Evolutionary conservation across 768 basidiomycete genomes (phyloP), one percentile per base, ranked within the genome.

Genomic region (Leccinellum albellum): DNA sequence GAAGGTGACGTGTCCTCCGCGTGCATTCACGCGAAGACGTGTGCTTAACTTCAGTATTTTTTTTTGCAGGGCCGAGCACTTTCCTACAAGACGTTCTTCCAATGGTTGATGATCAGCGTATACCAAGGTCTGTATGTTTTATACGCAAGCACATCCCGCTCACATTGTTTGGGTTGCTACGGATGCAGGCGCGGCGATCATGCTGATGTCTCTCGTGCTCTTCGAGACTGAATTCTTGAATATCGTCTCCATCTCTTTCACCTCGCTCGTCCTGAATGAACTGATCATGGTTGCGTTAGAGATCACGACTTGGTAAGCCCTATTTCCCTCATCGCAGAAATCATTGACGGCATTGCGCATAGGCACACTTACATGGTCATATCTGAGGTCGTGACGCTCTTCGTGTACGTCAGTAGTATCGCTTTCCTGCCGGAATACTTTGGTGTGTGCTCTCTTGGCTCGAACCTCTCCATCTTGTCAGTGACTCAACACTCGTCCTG

Each of bases 261-360:
- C 95, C 1, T 92, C 97, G 1, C 79, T 98, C 55, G 85, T 99
- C 61, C 77, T 98, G 28, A 99, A 99, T 69, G 97, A 98, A 70
- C 84, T 99, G 51, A 94, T 98, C 74, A 99, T 98, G 97, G 97
- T 98, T 47, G 94, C 95, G 2, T 73, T 98, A 63, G 95, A 98
- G 74, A 94, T 98, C 57, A 98, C 95, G 3, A 98, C 92, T 60
- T 99, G 96, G 96, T 92, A 64, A 54, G n/a, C 58, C 37, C n/a
- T 8, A 5, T 26, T 31, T 33, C 32, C 33, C 20, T 40, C 14
- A 28, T 42, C 15, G 2, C 42, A 14, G 15, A 4, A 1, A 3
- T 31, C 26, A n/a, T 52, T 61, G 50, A 57, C 23, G 7, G 8
- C 17, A n/a, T 24, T 28, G 13, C 32, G 7, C 12, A 21, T 56